A percentile compares a stretch with the other conserved stretches of the same genome.
Evolutionary conservation across 371 early-diverging fungal species (phyloP).

Genomic region (Rhizomucor pusillus): DNA sequence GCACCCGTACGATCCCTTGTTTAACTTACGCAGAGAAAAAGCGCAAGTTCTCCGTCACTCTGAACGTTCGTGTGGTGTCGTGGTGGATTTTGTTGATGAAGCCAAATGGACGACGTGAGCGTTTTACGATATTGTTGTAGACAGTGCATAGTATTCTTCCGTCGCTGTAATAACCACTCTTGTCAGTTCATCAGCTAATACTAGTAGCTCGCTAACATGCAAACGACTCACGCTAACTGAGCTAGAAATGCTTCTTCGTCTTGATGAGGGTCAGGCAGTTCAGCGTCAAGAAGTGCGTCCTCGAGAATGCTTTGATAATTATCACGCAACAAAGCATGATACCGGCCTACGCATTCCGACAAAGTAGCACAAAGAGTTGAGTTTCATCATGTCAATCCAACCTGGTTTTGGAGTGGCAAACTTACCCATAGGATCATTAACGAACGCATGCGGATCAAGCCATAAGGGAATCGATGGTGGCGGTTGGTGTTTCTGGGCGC

Average conservation of each 20-base stretch:
- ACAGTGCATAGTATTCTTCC: slow-evolving; percentile 55
- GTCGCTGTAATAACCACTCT: slow-evolving; percentile 30
- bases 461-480: slow-evolving; percentile 29
- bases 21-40: slow-evolving; percentile 62
- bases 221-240: slow-evolving; percentile 33
- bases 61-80: slow-evolving; percentile 59
- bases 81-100: slow-evolving; percentile 58
- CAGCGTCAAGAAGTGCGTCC: slow-evolving; percentile 2
- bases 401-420: too few species aligned
- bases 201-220: background rate
- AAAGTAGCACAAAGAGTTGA: too few species aligned
- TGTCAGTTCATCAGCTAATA: background rate
- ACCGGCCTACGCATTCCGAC: slow-evolving; percentile 25
- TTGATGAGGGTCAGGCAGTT: slow-evolving; percentile 37
- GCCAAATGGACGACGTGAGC: slow-evolving; percentile 62
- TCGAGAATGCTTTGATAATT: slow-evolving; percentile 21
- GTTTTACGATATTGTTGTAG: slow-evolving; percentile 55
- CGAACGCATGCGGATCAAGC: slow-evolving; percentile 33
- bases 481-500: background rate
- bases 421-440: slow-evolving; percentile 34
- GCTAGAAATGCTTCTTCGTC: slow-evolving; percentile 46
- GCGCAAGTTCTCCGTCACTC: slow-evolving; percentile 60
- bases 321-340: slow-evolving; percentile 38
- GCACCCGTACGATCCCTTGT: too few species aligned
- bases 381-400: too few species aligned